These are phyloP conservation scores for Alternaria arborescens DNA, from an alignment of 2,329 filamentous ascomycete species.

Conservation along the genomic window DNA sequence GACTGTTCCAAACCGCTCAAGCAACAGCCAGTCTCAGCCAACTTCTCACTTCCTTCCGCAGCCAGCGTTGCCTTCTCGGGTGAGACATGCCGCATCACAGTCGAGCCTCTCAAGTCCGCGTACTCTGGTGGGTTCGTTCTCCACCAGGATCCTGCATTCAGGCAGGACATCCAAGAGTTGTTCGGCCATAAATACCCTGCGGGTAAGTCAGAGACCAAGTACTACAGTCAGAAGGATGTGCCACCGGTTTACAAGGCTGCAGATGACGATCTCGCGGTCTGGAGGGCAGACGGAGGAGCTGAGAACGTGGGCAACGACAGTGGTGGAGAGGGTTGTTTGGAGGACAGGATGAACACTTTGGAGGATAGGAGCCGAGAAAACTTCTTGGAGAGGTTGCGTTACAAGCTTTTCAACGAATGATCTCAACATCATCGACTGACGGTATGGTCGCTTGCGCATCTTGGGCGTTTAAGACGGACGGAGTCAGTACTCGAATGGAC, in stretches of 20 bases:
- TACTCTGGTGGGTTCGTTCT: slow-evolving; percentile 73
- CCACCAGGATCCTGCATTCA: slow-evolving; percentile 16
- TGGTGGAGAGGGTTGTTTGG: not conserved
- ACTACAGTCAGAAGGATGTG: slow-evolving; percentile 54
- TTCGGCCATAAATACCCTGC: slow-evolving; percentile 1
- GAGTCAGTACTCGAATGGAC: not conserved
- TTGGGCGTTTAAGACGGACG: not conserved
- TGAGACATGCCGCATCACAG: not conserved
- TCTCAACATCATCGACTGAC: not conserved
- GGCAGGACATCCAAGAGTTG: slow-evolving; percentile 11
- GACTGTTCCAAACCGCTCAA: not conserved
- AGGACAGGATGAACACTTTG: not conserved
- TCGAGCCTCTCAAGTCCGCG: slow-evolving; percentile 56
- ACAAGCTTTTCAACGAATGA: not conserved
- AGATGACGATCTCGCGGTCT: slow-evolving; percentile 22
- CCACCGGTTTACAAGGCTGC: slow-evolving; percentile 14
- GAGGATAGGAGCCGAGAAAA: not conserved
- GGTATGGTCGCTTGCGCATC: too few relatives aligned
- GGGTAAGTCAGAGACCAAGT: slow-evolving; percentile 68
- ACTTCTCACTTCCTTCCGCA: not conserved
- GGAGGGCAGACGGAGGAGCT: slow-evolving; percentile 1
- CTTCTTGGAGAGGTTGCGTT: not conserved
- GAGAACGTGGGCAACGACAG: not conserved
- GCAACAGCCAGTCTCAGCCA: slow-evolving; percentile 55
- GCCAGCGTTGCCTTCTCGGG: not conserved